phyloP scores from a whole-genome alignment of 768 basidiomycete species.

The Suillus weaverae region DNA sequence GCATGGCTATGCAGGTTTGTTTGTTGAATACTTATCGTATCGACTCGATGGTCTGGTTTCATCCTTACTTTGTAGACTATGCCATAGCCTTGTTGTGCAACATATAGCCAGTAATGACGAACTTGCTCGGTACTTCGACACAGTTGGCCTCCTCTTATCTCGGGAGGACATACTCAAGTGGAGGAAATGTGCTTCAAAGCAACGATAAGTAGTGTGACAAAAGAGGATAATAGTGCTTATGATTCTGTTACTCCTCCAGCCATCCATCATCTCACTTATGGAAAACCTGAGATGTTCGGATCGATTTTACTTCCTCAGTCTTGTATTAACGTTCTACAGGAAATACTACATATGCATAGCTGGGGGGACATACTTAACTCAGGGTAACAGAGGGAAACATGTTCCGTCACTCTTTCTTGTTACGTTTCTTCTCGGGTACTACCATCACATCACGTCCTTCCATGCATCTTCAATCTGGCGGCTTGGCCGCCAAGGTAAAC shows the following conservation, averaged over 20 bases:
- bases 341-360: neutral
- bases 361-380: neutral
- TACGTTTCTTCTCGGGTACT: too few relatives aligned
- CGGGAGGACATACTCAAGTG: conserved; percentile 59
- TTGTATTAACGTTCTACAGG: too few relatives aligned
- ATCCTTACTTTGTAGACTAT: conserved; percentile 38
- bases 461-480: too few relatives aligned
- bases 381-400: too few relatives aligned
- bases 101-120: conserved; percentile 39
- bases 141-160: conserved; percentile 47
- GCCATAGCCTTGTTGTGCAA: conserved; percentile 50
- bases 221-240: too few relatives aligned
- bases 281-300: too few relatives aligned
- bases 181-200: conserved; percentile 50
- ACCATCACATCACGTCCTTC: too few relatives aligned
- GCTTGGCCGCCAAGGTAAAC: too few relatives aligned
- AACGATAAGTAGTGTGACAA: neutral
- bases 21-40: neutral
- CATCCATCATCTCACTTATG: neutral
- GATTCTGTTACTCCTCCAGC: neutral
- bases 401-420: too few relatives aligned
- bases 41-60: neutral
- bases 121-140: conserved; percentile 37
- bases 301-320: too few relatives aligned
- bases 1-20: conserved; percentile 55